A percentile compares a stretch with the other conserved stretches of the same genome.
phyloP scores from a whole-genome alignment of 768 basidiomycete species.

The Candolleomyces efflorescens region DNA sequence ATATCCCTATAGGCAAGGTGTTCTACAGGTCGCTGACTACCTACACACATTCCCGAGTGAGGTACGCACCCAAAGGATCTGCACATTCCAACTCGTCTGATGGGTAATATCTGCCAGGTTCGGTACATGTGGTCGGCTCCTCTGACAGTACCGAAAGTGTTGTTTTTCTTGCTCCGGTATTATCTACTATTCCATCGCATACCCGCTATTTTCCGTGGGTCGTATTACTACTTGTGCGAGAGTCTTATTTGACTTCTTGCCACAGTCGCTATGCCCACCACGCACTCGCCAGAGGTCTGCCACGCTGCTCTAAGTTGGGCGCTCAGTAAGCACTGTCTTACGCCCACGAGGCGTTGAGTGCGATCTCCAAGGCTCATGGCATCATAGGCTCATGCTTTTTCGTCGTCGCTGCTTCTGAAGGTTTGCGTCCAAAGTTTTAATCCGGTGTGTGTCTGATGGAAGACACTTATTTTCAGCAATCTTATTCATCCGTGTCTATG shows the following conservation, averaged over 20 bases:
- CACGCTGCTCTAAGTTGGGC: no score
- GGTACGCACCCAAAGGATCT: no score
- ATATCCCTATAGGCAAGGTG: no score
- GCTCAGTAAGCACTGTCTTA: no score
- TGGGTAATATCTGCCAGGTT: neutral
- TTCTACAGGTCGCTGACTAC: no score
- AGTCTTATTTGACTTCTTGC: neutral
- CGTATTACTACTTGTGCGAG: neutral
- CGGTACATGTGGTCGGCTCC: neutral
- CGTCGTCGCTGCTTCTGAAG: neutral
- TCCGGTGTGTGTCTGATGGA: neutral
- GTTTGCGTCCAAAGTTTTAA: neutral
- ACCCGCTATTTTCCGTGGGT: neutral
- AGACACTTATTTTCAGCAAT: neutral
- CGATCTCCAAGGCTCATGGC: no score
- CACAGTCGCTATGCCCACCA: neutral
- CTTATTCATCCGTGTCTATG: neutral
- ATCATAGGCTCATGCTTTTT: neutral
- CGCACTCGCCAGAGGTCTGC: neutral
- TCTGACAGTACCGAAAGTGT: neutral
- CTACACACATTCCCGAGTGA: no score
- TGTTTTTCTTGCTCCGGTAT: neutral
- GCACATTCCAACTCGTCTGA: no score
- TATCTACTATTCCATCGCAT: neutral
- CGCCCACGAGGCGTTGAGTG: no score